A percentile compares a stretch with the other conserved stretches of the same genome.
phyloP scores from a whole-genome alignment of 2,329 filamentous ascomycete genomes.

The Aspergillus brasiliensis region DNA sequence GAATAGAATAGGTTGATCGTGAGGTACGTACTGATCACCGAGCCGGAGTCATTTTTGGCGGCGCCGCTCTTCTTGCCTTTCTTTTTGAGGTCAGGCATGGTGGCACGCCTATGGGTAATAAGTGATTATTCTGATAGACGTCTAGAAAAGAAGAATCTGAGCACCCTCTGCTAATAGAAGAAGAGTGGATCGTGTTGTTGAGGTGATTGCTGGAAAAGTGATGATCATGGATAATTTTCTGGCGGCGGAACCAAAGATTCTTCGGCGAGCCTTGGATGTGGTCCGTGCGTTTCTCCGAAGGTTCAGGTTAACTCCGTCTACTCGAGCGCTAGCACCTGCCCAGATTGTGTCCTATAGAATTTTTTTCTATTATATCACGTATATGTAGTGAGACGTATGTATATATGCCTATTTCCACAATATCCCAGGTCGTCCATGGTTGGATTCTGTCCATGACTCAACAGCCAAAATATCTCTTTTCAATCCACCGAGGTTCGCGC shows the following conservation, averaged over 20 bases:
- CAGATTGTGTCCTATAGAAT: background rate
- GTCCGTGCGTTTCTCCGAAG: constrained; percentile 27
- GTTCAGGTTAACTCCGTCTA: constrained; percentile 2
- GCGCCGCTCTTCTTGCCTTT: constrained; percentile 39
- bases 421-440: background rate
- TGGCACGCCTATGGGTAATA: constrained; percentile 4
- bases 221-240: constrained; percentile 3
- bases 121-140: background rate
- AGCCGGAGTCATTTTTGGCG: constrained; percentile 30
- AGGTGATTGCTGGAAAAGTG: background rate
- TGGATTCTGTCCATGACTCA: constrained; percentile 39
- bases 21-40: constrained; percentile 43
- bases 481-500: constrained; percentile 84
- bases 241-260: constrained; percentile 23
- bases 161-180: background rate
- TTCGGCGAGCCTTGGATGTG: constrained; percentile 25
- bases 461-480: constrained; percentile 87
- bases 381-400: background rate
- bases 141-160: background rate
- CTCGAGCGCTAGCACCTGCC: background rate
- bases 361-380: background rate
- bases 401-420: background rate
- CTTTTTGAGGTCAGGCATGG: constrained; percentile 42
- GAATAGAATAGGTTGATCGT: background rate
- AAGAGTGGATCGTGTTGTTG: background rate